Evolutionary conservation across 129 eudicot genomes (phyloP).

Genomic region (Saussurea involucrata): DNA sequence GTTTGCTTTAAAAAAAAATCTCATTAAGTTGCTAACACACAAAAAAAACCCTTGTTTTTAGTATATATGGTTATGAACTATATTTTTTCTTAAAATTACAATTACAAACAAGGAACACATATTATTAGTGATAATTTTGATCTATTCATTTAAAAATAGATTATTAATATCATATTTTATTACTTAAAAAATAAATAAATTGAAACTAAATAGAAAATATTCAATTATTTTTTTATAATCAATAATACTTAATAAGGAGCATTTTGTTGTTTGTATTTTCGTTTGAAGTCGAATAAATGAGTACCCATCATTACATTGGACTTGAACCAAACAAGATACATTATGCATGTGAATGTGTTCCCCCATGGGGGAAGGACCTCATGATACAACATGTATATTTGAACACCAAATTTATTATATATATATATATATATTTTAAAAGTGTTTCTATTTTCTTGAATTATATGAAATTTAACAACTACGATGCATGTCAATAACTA

Average conservation of each 20-base stretch:
- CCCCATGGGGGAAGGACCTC: slow-evolving; percentile 25
- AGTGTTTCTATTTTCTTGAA: background rate
- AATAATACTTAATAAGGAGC: background rate
- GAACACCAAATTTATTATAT: slow-evolving; percentile 24
- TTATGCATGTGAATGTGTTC: slow-evolving; percentile 41
- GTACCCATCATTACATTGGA: slow-evolving; percentile 33
- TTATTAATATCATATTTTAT: background rate
- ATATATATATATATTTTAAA: too few relatives aligned
- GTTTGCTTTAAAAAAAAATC: too few relatives aligned
- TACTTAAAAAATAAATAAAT: background rate
- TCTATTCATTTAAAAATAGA: background rate
- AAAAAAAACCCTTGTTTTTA: too few relatives aligned
- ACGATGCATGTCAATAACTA: background rate
- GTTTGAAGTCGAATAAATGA: slow-evolving; percentile 3
- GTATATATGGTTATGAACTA: too few relatives aligned
- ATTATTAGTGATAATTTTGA: background rate
- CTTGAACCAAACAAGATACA: slow-evolving; percentile 24
- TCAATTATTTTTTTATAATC: background rate
- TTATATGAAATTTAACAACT: background rate
- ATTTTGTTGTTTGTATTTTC: background rate
- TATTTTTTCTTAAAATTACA: too few relatives aligned
- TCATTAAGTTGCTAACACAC: too few relatives aligned
- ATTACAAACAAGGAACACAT: too few relatives aligned
- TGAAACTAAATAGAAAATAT: background rate
- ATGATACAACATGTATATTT: slow-evolving; percentile 29